Conservation (phyloP, 2,329 filamentous ascomycete species). For the Trichoderma asperellum region DNA sequence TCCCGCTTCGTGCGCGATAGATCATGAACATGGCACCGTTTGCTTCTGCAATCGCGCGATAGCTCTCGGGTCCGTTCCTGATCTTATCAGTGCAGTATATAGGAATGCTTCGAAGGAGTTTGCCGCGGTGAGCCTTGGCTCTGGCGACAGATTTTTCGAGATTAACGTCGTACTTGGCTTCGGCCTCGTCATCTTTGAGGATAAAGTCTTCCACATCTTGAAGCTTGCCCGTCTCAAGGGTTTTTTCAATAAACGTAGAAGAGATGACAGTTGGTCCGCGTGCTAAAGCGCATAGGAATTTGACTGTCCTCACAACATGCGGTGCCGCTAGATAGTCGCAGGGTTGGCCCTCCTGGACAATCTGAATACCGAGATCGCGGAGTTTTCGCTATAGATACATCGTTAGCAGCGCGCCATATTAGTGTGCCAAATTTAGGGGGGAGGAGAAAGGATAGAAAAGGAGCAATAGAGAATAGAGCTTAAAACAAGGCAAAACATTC, state of each 20-base stretch:
- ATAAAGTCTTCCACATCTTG: constrained; percentile 67
- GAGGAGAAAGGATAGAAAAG: not conserved
- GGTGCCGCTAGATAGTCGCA: constrained; percentile 90
- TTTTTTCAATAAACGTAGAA: constrained; percentile 76
- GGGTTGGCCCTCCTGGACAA: constrained; percentile 73
- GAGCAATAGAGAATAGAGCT: not conserved
- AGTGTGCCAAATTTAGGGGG: not conserved
- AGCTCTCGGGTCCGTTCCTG: constrained; percentile 80
- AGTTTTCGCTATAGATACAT: constrained; percentile 67
- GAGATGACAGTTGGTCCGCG: constrained; percentile 77
- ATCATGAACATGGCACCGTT: constrained; percentile 84
- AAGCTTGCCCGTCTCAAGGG: constrained; percentile 69
- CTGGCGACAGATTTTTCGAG: constrained; percentile 69
- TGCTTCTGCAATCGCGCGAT: constrained; percentile 80
- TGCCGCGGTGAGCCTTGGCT: constrained; percentile 75
- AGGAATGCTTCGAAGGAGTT: constrained; percentile 73
- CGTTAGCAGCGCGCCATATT: not conserved
- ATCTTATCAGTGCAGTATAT: constrained; percentile 86
- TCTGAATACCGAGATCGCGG: constrained; percentile 78
- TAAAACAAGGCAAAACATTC: not conserved
- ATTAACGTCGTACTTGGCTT: constrained; percentile 70
- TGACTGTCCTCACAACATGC: constrained; percentile 83
- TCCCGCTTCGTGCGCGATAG: constrained; percentile 74
- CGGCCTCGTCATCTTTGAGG: constrained; percentile 72
- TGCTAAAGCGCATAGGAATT: constrained; percentile 88